phyloP scores from a whole-genome alignment of 2,329 filamentous ascomycete species.

The Microcyclospora pomicola region DNA sequence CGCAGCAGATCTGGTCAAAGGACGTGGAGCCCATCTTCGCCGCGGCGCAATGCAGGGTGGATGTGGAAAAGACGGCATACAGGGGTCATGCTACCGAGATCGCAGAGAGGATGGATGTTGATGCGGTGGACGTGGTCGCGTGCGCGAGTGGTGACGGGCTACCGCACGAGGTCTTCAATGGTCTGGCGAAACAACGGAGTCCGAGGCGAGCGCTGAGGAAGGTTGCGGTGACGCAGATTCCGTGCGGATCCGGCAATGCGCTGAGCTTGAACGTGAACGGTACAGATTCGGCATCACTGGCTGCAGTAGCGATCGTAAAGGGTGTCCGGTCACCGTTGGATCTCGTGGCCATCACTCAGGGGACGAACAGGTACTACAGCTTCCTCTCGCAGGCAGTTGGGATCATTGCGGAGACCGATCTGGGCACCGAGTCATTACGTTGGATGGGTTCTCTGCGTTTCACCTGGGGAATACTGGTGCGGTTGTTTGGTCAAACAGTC shows the following conservation, averaged over 20 bases:
- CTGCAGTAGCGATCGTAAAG: slow-evolving; percentile 76
- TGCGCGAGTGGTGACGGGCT: slow-evolving; percentile 88
- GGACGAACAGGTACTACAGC: slow-evolving; percentile 57
- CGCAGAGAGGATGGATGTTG: slow-evolving; percentile 58
- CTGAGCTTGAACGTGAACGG: slow-evolving; percentile 85
- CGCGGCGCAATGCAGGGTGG: slow-evolving; percentile 63
- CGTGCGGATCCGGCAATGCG: slow-evolving; percentile 87
- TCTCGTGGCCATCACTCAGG: slow-evolving; percentile 76
- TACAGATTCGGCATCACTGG: slow-evolving; percentile 58
- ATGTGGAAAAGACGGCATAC: slow-evolving; percentile 57
- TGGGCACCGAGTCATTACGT: slow-evolving; percentile 77
- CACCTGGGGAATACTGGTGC: slow-evolving; percentile 66
- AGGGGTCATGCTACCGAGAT: slow-evolving; percentile 69
- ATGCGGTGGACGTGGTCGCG: slow-evolving; percentile 70
- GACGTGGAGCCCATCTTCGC: slow-evolving; percentile 71
- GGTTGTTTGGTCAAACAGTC: slow-evolving; percentile 59
- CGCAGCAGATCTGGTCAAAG: slow-evolving; percentile 56
- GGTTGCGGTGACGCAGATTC: slow-evolving; percentile 73
- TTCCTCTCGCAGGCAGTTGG: slow-evolving; percentile 86
- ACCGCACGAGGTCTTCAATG: slow-evolving; percentile 90
- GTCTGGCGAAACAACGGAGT: slow-evolving; percentile 59
- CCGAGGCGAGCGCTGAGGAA: slow-evolving; percentile 59
- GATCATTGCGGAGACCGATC: slow-evolving; percentile 77
- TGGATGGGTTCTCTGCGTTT: slow-evolving; percentile 89
- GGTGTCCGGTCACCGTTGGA: slow-evolving; percentile 74